Percentiles rank a stretch among this genome's conserved stretches.
Conservation (phyloP, 805 yeast genomes). For the Ogataea nitratoaversa region DNA sequence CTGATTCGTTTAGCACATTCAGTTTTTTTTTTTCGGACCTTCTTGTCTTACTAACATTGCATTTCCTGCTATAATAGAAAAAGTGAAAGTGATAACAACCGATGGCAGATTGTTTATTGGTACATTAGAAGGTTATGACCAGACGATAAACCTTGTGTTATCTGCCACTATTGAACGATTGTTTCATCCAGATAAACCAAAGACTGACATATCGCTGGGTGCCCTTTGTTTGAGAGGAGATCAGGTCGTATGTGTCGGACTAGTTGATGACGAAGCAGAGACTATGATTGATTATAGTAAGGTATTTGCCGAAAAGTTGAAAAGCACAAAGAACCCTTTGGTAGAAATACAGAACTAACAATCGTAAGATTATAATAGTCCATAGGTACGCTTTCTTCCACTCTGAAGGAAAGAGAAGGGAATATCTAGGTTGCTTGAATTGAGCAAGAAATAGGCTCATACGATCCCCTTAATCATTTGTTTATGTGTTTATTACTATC, state of each 20-base stretch:
- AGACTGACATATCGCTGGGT: constrained; percentile 41
- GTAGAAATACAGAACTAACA: neutral
- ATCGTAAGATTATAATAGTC: neutral
- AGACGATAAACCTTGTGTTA: constrained; percentile 56
- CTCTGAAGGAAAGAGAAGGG: no score
- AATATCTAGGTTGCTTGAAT: no score
- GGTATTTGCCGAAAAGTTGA: constrained; percentile 22
- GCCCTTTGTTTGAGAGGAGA: constrained; percentile 56
- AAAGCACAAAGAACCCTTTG: constrained; percentile 30
- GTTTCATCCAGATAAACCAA: constrained; percentile 37
- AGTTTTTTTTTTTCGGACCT: no score
- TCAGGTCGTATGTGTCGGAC: constrained; percentile 52
- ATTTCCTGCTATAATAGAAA: constrained; percentile 28
- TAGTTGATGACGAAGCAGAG: constrained; percentile 42
- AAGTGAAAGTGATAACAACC: constrained; percentile 52
- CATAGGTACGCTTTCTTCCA: no score
- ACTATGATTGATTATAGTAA: constrained; percentile 38
- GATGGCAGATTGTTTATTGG: constrained; percentile 53
- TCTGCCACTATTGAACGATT: constrained; percentile 48
- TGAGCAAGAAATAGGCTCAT: no score
- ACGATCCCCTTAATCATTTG: no score
- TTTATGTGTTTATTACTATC: neutral
- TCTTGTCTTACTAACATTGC: neutral
- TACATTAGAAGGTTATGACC: constrained; percentile 56
- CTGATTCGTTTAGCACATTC: no score